These are phyloP conservation scores for Harrya chromipes DNA, from an alignment of 768 basidiomycete genomes.

Conservation along the genomic window DNA sequence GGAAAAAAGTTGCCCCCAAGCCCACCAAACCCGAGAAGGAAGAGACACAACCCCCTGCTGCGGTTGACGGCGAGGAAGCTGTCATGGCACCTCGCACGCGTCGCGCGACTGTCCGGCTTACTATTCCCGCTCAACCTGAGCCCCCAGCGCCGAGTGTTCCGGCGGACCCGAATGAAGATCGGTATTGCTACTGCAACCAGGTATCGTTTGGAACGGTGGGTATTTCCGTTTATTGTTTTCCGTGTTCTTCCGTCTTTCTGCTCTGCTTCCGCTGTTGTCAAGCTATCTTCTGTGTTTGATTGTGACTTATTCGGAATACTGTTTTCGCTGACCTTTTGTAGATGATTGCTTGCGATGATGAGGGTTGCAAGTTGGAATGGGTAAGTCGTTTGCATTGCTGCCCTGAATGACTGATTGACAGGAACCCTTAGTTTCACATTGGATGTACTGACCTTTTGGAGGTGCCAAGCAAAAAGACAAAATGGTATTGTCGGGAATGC, in stretches of 20 bases:
- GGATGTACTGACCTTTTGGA: constrained; percentile 60
- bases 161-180: constrained; percentile 47
- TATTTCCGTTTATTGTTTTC: constrained; percentile 5
- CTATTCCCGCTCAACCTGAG: constrained; percentile 32
- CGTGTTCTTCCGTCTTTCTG: not conserved
- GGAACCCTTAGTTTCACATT: constrained; percentile 60
- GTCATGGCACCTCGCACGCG: constrained; percentile 15
- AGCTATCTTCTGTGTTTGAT: not conserved
- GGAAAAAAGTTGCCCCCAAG: constrained; percentile 19
- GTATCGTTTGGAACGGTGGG: constrained; percentile 78
- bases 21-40: constrained; percentile 17
- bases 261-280: too few species aligned
- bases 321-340: constrained; percentile 22
- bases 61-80: constrained; percentile 9
- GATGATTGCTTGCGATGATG: constrained; percentile 88
- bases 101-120: constrained; percentile 31
- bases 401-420: not conserved
- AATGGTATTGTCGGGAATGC: constrained; percentile 77
- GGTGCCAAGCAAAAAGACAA: constrained; percentile 50
- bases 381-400: constrained; percentile 41
- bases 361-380: constrained; percentile 77
- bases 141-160: constrained; percentile 17
- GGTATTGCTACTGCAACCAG: constrained; percentile 82
- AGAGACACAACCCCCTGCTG: constrained; percentile 8
- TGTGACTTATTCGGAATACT: not conserved